Evolutionary conservation across 2,329 filamentous ascomycete genomes (phyloP), one percentile per base, ranked within the genome.

Genomic region (Colletotrichum plurivorum): DNA sequence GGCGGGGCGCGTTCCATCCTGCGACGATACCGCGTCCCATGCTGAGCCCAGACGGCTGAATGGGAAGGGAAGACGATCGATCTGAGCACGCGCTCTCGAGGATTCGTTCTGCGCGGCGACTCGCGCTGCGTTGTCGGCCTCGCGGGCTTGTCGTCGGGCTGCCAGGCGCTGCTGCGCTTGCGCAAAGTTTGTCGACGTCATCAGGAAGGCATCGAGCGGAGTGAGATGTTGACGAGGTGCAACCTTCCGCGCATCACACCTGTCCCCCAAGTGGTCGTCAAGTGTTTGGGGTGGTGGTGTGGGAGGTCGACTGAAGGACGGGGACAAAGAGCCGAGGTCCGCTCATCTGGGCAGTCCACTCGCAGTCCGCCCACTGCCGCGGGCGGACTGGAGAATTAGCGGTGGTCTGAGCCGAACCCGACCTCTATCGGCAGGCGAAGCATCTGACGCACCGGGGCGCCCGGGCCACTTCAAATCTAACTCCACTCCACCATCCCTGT

Each of bases 141-240:
- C 93, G 79, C 93, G 92, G 71, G 91, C 90, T 78, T 89, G 89
- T 76, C 94, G 93, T 76, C 94, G 93, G 74, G 93, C 92, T 73
- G 92, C 88, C 70, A 98, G 90, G 79, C 95, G 93, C 83, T 93
- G 88, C 84, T 98, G 95, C 73, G 95, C 95, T 79, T 94, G 92
- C 80, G 93, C 92, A 83, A 98, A 98, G 82, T 93, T 93, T 71
- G 83, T 82, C 71, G 85, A 82, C 76, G 81, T 85, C 85, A 87
- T 87, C 73, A 73, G 73, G 70, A 67, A 69, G 74, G 71, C 77
- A 80, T 82, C 66, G 72, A 71, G 46, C 43, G 68, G 66, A 60
- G 53, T 45, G 20, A 43, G 51, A 46, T 18, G 52, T 16, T 63
- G 67, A 41, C 54, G 57, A 68, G 53, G 57, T 69, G 63, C 57